Percentiles rank a stretch among this genome's conserved stretches.
phyloP scores from a whole-genome alignment of 257 asterid genomes.

The Phtheirospermum japonicum region DNA sequence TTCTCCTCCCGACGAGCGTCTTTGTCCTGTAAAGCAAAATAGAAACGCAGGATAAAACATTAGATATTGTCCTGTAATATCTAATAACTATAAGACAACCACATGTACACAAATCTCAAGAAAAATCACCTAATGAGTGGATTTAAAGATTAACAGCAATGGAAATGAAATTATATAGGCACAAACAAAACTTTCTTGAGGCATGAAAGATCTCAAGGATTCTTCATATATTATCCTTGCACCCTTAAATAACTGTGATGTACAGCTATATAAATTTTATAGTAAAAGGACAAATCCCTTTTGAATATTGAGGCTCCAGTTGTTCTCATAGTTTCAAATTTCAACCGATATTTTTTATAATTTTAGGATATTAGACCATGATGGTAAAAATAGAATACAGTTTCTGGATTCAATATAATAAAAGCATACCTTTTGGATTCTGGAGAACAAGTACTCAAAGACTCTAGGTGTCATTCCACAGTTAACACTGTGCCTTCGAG shows the following conservation, averaged over 20 bases:
- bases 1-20: conserved; percentile 93
- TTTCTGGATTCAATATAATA: background rate
- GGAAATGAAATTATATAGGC: background rate
- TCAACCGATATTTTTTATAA: background rate
- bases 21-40: conserved; percentile 57
- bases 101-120: conserved; percentile 14
- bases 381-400: background rate
- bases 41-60: conserved; percentile 21
- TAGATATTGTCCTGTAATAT: conserved; percentile 8
- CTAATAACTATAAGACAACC: background rate
- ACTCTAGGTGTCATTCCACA: conserved; percentile 99
- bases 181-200: conserved; percentile 11
- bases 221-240: background rate
- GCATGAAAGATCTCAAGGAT: background rate
- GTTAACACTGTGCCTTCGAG: conserved; percentile 86
- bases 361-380: background rate
- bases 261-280: background rate
- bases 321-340: background rate
- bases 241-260: background rate
- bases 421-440: conserved; percentile 76
- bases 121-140: background rate
- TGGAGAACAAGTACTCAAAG: conserved; percentile 87
- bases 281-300: background rate
- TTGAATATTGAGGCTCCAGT: background rate
- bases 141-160: background rate